Evolutionary conservation across 352 stramenopile genomes (phyloP).

Genomic region (Phytophthora sp.): DNA sequence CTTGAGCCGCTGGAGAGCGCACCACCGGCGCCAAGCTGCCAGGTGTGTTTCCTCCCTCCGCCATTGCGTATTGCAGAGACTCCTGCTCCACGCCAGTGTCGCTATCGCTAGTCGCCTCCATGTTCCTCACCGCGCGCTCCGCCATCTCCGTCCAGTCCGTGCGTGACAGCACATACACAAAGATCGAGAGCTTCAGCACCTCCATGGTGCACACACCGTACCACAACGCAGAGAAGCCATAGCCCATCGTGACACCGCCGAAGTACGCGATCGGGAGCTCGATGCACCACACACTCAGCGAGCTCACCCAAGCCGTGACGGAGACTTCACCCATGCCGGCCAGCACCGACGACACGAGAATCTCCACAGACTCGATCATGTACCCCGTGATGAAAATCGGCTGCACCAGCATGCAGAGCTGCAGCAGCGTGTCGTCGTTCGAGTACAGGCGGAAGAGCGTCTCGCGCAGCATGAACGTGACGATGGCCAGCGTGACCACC

Average conservation of each 20-base stretch:
- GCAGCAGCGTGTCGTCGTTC: conserved; percentile 53
- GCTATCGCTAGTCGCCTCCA: conserved; percentile 47
- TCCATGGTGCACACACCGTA: conserved; percentile 58
- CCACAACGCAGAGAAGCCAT: conserved; percentile 59
- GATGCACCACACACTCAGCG: conserved; percentile 61
- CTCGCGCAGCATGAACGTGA: conserved; percentile 46
- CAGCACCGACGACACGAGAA: conserved; percentile 49
- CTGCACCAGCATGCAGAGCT: conserved; percentile 58
- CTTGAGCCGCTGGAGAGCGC: conserved; percentile 54
- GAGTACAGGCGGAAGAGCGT: conserved; percentile 68
- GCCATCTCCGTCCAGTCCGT: conserved; percentile 56
- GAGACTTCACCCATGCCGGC: conserved; percentile 63
- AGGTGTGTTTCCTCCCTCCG: conserved; percentile 62
- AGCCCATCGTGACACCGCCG: conserved; percentile 46
- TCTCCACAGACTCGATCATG: conserved; percentile 68
- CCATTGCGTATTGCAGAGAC: conserved; percentile 48
- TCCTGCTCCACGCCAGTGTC: conserved; percentile 42
- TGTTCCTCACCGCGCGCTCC: conserved; percentile 38
- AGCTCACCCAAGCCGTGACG: conserved; percentile 57
- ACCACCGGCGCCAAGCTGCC: conserved; percentile 47
- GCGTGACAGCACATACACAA: conserved; percentile 39
- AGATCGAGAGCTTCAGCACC: conserved; percentile 49
- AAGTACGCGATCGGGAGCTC: conserved; percentile 68
- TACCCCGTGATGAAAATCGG: conserved; percentile 64
- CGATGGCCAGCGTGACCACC: conserved; percentile 56